A percentile compares a stretch with the other conserved stretches of the same genome.
phyloP scores from a whole-genome alignment of 1,139 yeast species.

The Pichia sp. region DNA sequence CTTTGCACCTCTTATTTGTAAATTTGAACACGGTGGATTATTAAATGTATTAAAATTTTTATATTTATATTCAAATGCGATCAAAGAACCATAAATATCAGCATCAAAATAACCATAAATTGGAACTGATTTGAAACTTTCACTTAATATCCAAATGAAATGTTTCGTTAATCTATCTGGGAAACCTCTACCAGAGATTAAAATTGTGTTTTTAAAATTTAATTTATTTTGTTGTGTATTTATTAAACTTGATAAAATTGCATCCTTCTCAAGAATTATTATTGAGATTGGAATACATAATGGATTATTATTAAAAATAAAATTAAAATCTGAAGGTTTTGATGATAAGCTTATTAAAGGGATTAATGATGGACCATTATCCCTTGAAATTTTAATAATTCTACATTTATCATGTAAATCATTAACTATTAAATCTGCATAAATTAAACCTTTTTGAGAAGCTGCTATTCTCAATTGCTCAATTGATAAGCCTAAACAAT shows the following conservation, averaged over 20 bases:
- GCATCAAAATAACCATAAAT: slow-evolving; percentile 48
- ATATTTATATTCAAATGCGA: slow-evolving; percentile 38
- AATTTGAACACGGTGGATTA: slow-evolving; percentile 1
- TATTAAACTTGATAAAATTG: slow-evolving; percentile 25
- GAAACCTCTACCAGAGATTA: slow-evolving; percentile 63
- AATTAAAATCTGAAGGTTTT: slow-evolving; percentile 17
- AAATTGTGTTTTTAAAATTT: slow-evolving; percentile 20
- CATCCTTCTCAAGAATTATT: slow-evolving; percentile 62
- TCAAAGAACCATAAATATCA: slow-evolving; percentile 67
- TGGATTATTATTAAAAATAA: slow-evolving; percentile 15
- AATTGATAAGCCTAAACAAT: slow-evolving; percentile 28
- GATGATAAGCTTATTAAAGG: slow-evolving; percentile 25
- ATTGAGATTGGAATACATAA: slow-evolving; percentile 30
- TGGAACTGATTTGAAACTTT: slow-evolving; percentile 36
- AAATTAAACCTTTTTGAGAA: slow-evolving; percentile 58
- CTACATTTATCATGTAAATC: too few species aligned
- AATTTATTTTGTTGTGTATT: background rate
- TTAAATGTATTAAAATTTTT: background rate
- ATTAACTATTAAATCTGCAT: slow-evolving; percentile 29
- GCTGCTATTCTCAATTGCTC: slow-evolving; percentile 39
- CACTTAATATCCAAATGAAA: slow-evolving; percentile 44
- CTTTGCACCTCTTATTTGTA: slow-evolving; percentile 5
- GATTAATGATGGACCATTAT: slow-evolving; percentile 22
- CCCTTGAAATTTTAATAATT: background rate
- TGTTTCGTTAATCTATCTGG: slow-evolving; percentile 65